Evolutionary conservation across 164 flowering plant species (phyloP), one percentile per base, ranked within the genome.

Genomic region (Warburgia ugandensis): DNA sequence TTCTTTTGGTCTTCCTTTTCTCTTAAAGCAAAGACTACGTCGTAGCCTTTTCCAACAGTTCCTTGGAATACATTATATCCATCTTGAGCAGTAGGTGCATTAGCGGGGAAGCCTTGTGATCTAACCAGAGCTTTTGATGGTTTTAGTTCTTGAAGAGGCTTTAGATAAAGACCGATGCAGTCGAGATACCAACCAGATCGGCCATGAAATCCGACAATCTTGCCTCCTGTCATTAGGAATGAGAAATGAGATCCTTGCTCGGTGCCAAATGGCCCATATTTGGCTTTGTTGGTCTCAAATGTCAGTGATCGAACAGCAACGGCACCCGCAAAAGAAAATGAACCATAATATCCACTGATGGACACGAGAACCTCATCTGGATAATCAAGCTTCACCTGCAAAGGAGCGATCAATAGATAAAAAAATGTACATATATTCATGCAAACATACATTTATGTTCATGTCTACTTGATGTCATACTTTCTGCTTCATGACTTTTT

Each of bases 171-270:
- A 4, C 97, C 97, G 36, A 89, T 75, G 1, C 90, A 67, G 63
- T 76, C 80, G 17, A 89, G 62, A 47, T 64, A 78, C 83, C 77
- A 75, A 11, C 89, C 74, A 22, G 66, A 45, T 50, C 44, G 52
- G n/a, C 97, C 95, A 63, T 79, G 81, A 56, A 89, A 83, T 29
- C 95, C 95, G 3, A 83, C 92, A 26, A 85, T 77, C 62, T 71
- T 85, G 17, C 73, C 78, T 0, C 76, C 71, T 1, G 46, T 55
- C 41, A 48, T 54, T 14, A 86, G 81, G 5, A 73, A 55, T 10
- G 84, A 64, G 52, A 85, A 83, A 23, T 35, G 46, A 1, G 74
- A 74, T 32, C 97, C 94, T 56, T 73, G 61, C 51, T 79, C 78
- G 27, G 57, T 41, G 6, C 94, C 97, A 63, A 55, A 85, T 5